phyloP scores from a whole-genome alignment of 164 flowering plant genomes.

The Stephania japonica region DNA sequence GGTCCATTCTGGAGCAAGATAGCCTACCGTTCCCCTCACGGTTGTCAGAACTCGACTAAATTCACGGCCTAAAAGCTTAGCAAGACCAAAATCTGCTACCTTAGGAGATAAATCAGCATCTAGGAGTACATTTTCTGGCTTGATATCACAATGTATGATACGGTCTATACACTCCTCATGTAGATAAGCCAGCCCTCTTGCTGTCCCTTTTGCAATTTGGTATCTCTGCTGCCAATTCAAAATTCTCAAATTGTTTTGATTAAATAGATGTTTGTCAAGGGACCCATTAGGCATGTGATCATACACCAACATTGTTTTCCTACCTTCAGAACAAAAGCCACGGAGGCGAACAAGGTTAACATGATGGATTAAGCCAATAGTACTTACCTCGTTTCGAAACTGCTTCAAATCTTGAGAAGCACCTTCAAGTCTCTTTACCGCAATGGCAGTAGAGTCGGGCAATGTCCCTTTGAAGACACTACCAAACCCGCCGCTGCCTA shows the following conservation, averaged over 20 bases:
- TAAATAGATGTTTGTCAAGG: constrained; percentile 34
- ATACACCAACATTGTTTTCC: background rate
- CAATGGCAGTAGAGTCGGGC: too few species aligned
- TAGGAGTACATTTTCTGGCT: too few species aligned
- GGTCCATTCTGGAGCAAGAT: constrained; percentile 35
- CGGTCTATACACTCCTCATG: constrained; percentile 16
- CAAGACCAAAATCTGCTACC: constrained; percentile 29
- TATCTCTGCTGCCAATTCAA: constrained; percentile 30
- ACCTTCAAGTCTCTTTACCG: too few species aligned
- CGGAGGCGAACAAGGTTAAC: too few species aligned
- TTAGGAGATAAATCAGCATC: too few species aligned
- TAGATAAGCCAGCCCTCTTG: constrained; percentile 22
- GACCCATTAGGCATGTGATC: constrained; percentile 21
- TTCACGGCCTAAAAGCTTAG: constrained; percentile 31
- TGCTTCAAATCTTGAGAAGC: too few species aligned
- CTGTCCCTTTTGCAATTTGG: constrained; percentile 22
- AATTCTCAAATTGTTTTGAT: background rate
- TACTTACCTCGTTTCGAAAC: too few species aligned
- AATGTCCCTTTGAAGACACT: too few species aligned
- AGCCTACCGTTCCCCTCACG: constrained; percentile 21
- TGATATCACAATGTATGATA: background rate
- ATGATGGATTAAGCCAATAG: too few species aligned
- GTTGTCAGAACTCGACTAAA: constrained; percentile 33
- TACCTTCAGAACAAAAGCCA: too few species aligned
- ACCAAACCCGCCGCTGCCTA: too few species aligned